A percentile compares a stretch with the other conserved stretches of the same genome.
Conservation (phyloP, 2,329 filamentous ascomycete genomes). For the Lachnellula suecica region DNA sequence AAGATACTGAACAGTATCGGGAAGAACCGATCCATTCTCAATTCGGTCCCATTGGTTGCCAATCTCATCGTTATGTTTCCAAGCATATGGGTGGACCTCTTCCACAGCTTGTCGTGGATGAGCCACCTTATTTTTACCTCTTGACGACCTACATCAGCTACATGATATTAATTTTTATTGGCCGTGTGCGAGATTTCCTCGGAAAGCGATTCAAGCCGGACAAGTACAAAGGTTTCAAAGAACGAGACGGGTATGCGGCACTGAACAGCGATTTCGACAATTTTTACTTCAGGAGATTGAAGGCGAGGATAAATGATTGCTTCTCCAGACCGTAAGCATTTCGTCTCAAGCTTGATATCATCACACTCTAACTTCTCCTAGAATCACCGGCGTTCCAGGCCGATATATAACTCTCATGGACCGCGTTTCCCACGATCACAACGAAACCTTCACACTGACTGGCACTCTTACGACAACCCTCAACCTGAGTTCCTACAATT, state of each 20-base stretch:
- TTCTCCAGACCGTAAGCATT: constrained; percentile 69
- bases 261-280: constrained; percentile 98
- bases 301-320: constrained; percentile 93
- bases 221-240: constrained; percentile 76
- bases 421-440: constrained; percentile 84
- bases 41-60: constrained; percentile 81
- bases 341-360: neutral
- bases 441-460: constrained; percentile 80
- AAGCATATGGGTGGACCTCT: constrained; percentile 80
- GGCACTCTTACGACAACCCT: constrained; percentile 88
- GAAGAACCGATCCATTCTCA: constrained; percentile 82
- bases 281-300: constrained; percentile 91
- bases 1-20: no score
- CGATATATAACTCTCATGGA: constrained; percentile 90
- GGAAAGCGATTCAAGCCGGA: constrained; percentile 91
- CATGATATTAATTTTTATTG: constrained; percentile 90
- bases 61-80: constrained; percentile 85
- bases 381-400: constrained; percentile 83
- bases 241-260: constrained; percentile 86
- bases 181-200: constrained; percentile 95
- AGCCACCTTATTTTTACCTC: constrained; percentile 94
- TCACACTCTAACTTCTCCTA: neutral
- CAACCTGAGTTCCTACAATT: constrained; percentile 99
- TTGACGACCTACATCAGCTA: constrained; percentile 99
- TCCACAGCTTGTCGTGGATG: constrained; percentile 83